phyloP scores from a whole-genome alignment of 2,329 filamentous ascomycete genomes.

The Paraconiothyrium sp. region DNA sequence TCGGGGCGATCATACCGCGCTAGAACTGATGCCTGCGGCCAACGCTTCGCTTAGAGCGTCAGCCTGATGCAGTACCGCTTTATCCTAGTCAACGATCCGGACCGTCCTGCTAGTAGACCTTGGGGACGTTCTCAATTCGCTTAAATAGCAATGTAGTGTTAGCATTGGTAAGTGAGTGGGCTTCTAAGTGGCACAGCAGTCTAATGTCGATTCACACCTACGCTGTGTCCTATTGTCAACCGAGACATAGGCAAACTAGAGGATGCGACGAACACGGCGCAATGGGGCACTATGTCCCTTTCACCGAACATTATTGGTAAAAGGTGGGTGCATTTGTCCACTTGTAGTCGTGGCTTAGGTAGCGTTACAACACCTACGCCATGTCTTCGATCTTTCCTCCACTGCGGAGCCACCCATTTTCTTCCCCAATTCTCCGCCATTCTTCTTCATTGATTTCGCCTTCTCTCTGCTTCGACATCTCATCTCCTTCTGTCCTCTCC shows the following conservation, averaged over 20 bases:
- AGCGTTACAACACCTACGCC: neutral
- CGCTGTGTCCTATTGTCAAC: no score
- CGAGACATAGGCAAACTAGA: no score
- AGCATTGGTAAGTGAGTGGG: no score
- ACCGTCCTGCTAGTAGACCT: neutral
- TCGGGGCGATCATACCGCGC: neutral
- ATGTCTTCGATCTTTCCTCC: neutral
- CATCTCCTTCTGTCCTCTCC: conserved; percentile 66
- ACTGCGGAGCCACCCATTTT: conserved; percentile 5
- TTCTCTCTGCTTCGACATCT: conserved; percentile 15
- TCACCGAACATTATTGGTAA: neutral
- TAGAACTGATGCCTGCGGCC: neutral
- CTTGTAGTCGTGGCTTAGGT: neutral
- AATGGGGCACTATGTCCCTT: neutral
- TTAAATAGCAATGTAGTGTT: neutral
- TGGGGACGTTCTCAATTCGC: neutral
- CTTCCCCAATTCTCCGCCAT: conserved; percentile 9
- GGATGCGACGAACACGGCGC: neutral
- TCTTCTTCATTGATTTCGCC: conserved; percentile 2
- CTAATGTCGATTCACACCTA: no score
- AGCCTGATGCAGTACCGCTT: neutral
- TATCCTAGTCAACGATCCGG: neutral
- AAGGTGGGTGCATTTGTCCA: neutral
- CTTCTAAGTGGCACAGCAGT: no score
- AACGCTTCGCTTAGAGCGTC: neutral